Conservation (phyloP, 2,329 filamentous ascomycete genomes). For the Daldinia eschscholtzii region DNA sequence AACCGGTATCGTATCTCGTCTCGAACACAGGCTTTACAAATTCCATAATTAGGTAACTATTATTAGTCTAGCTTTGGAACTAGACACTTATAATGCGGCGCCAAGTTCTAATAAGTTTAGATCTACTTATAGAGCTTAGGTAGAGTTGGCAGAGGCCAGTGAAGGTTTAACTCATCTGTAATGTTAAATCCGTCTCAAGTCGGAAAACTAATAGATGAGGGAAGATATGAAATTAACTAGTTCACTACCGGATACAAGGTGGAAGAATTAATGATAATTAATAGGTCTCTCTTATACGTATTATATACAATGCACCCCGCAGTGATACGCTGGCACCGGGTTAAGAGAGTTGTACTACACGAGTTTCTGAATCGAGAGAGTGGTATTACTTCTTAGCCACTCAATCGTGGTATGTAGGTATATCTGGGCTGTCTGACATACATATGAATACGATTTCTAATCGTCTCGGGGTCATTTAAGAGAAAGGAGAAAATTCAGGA, state of each 20-base stretch:
- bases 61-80: no score
- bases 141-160: neutral
- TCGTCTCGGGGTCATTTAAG: slow-evolving; percentile 6
- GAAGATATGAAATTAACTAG: no score
- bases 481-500: slow-evolving; percentile 8
- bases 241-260: no score
- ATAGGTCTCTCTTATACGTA: no score
- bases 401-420: neutral
- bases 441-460: neutral
- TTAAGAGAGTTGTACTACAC: slow-evolving; percentile 7
- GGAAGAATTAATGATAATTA: no score
- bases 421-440: neutral
- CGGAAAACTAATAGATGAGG: no score
- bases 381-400: slow-evolving; percentile 13
- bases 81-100: no score
- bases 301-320: no score
- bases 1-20: no score
- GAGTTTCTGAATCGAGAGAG: slow-evolving; percentile 26
- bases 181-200: neutral
- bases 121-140: neutral
- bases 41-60: no score
- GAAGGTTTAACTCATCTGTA: neutral
- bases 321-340: slow-evolving; percentile 5
- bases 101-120: no score
- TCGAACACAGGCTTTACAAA: no score